These are phyloP conservation scores for Talaromyces atroroseus DNA, from an alignment of 2,329 filamentous ascomycete genomes.

Conservation along the genomic window DNA sequence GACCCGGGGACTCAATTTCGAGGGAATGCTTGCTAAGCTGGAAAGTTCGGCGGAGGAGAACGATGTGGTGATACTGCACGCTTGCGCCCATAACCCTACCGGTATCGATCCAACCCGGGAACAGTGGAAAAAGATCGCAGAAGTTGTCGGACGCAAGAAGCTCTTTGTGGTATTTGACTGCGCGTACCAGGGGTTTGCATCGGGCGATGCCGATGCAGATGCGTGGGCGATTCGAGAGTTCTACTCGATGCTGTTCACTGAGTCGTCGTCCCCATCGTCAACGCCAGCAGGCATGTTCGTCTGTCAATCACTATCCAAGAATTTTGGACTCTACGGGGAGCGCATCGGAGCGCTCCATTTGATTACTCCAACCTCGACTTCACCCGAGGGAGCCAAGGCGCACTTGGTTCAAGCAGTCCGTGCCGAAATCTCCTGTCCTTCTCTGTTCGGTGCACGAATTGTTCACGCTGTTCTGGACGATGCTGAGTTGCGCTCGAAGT, in stretches of 20 bases:
- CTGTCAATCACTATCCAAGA: conserved; percentile 51
- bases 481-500: conserved; percentile 70
- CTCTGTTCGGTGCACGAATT: conserved; percentile 83
- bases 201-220: conserved; percentile 71
- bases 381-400: conserved; percentile 18
- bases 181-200: conserved; percentile 90
- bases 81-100: conserved; percentile 94
- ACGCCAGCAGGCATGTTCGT: conserved; percentile 49
- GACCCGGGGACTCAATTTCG: conserved; percentile 21
- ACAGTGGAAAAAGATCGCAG: conserved; percentile 78
- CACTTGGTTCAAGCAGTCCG: conserved; percentile 33
- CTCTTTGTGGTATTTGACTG: conserved; percentile 92
- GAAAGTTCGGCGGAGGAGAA: conserved; percentile 72
- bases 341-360: conserved; percentile 79
- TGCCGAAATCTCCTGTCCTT: conserved; percentile 48
- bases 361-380: conserved; percentile 10
- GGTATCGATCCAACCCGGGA: conserved; percentile 78
- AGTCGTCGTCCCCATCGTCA: conserved; percentile 9
- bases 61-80: conserved; percentile 80
- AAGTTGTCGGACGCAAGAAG: conserved; percentile 62
- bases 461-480: conserved; percentile 78
- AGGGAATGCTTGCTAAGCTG: conserved; percentile 64
- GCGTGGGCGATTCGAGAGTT: conserved; percentile 82
- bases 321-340: conserved; percentile 76
- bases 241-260: conserved; percentile 60